phyloP scores from a whole-genome alignment of 495 filamentous ascomycete genomes.

The Peziza echinospora region DNA sequence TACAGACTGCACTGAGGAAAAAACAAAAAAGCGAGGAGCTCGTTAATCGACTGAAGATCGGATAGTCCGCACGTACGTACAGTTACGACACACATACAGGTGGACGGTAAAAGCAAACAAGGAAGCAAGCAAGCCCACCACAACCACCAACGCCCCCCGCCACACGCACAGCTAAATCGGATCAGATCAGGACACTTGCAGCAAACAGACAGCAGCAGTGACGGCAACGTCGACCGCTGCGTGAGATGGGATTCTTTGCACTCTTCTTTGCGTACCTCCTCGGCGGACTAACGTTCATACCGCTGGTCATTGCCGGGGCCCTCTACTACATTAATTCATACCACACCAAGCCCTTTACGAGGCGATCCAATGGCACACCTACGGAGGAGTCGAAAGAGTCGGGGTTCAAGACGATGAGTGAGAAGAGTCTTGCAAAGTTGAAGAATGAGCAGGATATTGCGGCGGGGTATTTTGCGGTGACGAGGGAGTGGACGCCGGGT shows the following conservation, averaged over 20 bases:
- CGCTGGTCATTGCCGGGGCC: constrained; percentile 35
- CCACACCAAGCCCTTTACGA: constrained; percentile 28
- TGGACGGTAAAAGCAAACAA: too few species aligned
- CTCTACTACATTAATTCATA: constrained; percentile 45
- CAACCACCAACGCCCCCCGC: too few species aligned
- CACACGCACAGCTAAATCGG: too few species aligned
- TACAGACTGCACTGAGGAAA: too few species aligned
- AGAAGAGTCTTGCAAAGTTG: constrained; percentile 26
- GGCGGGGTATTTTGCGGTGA: constrained; percentile 85
- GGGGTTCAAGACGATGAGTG: constrained; percentile 22
- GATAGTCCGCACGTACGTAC: too few species aligned
- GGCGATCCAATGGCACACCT: constrained; percentile 18
- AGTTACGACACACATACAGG: too few species aligned
- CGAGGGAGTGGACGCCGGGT: constrained; percentile 72
- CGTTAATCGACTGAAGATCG: too few species aligned
- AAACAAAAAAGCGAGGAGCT: too few species aligned
- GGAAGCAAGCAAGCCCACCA: too few species aligned
- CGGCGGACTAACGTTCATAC: constrained; percentile 80
- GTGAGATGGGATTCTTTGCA: constrained; percentile 26
- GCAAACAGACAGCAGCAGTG: too few species aligned
- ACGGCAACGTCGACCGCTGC: too few species aligned
- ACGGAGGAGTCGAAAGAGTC: constrained; percentile 16
- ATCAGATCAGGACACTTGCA: too few species aligned
- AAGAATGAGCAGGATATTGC: constrained; percentile 60
- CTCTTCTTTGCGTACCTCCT: constrained; percentile 62